These are phyloP conservation scores for Myriosclerotinia scirpicola DNA, from an alignment of 2,329 filamentous ascomycete genomes.

Conservation along the genomic window DNA sequence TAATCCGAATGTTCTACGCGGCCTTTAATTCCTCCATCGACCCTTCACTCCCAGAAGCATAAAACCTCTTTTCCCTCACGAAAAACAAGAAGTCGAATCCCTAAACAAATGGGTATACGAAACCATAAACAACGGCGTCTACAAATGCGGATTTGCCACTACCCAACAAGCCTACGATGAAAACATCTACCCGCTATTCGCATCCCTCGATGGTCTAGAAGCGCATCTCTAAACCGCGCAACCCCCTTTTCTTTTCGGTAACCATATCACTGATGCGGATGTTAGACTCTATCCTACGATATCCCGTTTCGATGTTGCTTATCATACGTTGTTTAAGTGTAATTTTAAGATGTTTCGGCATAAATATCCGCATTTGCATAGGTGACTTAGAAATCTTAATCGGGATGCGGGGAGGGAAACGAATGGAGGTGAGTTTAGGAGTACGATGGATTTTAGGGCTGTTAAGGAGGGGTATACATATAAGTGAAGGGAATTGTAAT, in stretches of 20 bases:
- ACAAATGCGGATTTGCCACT: constrained; percentile 78
- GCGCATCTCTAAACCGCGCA: constrained; percentile 53
- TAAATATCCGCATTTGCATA: constrained; percentile 55
- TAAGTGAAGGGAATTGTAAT: background rate
- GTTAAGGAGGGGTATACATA: background rate
- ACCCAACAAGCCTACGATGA: constrained; percentile 78
- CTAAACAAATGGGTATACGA: constrained; percentile 78
- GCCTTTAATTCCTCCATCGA: constrained; percentile 41
- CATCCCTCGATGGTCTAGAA: constrained; percentile 73
- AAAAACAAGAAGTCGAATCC: constrained; percentile 24
- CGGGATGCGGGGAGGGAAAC: constrained; percentile 52
- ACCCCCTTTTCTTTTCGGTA: constrained; percentile 58
- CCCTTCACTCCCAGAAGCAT: background rate
- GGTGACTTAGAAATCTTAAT: constrained; percentile 64
- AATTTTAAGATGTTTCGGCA: constrained; percentile 63
- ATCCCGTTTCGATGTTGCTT: constrained; percentile 65
- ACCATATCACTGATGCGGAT: constrained; percentile 66
- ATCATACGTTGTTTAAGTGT: constrained; percentile 63
- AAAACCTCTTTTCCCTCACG: background rate
- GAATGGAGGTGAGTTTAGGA: constrained; percentile 46
- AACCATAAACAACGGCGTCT: constrained; percentile 66
- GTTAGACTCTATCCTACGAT: constrained; percentile 41
- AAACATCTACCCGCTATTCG: constrained; percentile 68
- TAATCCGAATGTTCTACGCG: constrained; percentile 75
- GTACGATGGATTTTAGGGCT: constrained; percentile 25